Percentiles rank a stretch among this genome's conserved stretches.
Evolutionary conservation across 2,329 filamentous ascomycete genomes (phyloP).

Genomic region (Penicillium polonicum): DNA sequence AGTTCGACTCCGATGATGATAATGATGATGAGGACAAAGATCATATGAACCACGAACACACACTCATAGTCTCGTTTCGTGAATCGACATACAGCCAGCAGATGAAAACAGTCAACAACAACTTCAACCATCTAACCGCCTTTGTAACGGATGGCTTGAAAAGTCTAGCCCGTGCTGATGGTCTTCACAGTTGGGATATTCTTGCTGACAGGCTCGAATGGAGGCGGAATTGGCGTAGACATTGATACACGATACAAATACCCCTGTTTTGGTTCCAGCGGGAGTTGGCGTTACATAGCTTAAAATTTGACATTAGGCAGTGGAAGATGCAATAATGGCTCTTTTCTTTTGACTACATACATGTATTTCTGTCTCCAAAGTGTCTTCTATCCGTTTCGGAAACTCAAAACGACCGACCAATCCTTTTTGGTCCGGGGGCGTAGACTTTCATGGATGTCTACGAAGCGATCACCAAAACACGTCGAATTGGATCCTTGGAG

Average conservation of each 20-base stretch:
- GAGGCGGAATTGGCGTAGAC: constrained; percentile 24
- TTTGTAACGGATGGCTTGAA: constrained; percentile 73
- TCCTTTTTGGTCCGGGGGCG: neutral
- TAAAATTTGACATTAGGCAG: neutral
- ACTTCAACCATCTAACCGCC: constrained; percentile 64
- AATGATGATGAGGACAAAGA: constrained; percentile 11
- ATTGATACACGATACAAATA: constrained; percentile 4
- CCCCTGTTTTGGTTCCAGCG: constrained; percentile 1
- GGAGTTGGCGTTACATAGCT: neutral
- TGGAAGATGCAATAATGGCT: neutral
- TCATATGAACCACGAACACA: constrained; percentile 42
- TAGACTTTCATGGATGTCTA: neutral
- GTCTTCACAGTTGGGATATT: constrained; percentile 73
- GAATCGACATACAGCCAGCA: constrained; percentile 51
- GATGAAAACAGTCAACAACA: constrained; percentile 57
- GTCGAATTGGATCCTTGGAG: neutral
- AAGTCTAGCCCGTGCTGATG: constrained; percentile 71
- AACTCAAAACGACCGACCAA: neutral
- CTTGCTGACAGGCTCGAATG: constrained; percentile 75
- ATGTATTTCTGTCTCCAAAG: neutral
- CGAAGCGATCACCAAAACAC: neutral
- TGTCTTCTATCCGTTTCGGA: neutral
- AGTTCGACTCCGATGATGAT: constrained; percentile 25
- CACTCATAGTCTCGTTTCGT: constrained; percentile 38
- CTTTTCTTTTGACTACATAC: neutral